Conservation (phyloP, 257 asterid genomes). For the Sherardia arvensis region DNA sequence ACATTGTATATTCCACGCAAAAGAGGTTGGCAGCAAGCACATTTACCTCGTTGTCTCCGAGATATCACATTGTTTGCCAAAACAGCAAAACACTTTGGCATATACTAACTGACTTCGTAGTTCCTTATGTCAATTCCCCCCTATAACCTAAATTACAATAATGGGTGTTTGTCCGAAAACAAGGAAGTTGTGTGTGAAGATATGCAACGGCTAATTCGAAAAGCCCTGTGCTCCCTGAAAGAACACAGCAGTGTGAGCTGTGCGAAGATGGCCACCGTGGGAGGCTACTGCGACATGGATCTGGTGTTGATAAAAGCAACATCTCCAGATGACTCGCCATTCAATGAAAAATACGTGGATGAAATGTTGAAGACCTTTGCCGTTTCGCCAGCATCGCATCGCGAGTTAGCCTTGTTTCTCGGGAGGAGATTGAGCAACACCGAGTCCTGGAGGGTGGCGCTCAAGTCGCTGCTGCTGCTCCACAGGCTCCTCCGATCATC, state of each 20-base stretch:
- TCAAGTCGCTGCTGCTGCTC: slow-evolving; percentile 58
- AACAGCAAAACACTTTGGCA: neutral
- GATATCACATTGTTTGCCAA: neutral
- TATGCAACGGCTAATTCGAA: slow-evolving; percentile 27
- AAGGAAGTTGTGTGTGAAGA: neutral
- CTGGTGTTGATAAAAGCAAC: slow-evolving; percentile 49
- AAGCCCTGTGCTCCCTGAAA: slow-evolving; percentile 28
- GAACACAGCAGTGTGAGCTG: slow-evolving; percentile 44
- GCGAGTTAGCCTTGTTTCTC: slow-evolving; percentile 34
- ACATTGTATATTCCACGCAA: too few relatives aligned
- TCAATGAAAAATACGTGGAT: slow-evolving; percentile 38
- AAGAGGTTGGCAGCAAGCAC: neutral
- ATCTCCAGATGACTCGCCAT: slow-evolving; percentile 40
- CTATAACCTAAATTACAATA: neutral
- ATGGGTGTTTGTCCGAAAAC: neutral
- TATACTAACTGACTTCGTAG: slow-evolving; percentile 8
- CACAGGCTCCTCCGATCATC: slow-evolving; percentile 47
- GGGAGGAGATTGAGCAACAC: slow-evolving; percentile 37
- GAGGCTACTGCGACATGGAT: slow-evolving; percentile 49
- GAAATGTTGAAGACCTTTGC: slow-evolving; percentile 39
- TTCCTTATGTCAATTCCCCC: slow-evolving; percentile 9
- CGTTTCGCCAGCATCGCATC: slow-evolving; percentile 32
- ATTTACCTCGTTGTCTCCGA: neutral
- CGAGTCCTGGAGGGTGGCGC: slow-evolving; percentile 52
- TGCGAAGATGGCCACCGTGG: slow-evolving; percentile 50